Base-by-base conservation (phyloP, 2,329 filamentous ascomycete species). In the Penicillium sp. region DNA sequence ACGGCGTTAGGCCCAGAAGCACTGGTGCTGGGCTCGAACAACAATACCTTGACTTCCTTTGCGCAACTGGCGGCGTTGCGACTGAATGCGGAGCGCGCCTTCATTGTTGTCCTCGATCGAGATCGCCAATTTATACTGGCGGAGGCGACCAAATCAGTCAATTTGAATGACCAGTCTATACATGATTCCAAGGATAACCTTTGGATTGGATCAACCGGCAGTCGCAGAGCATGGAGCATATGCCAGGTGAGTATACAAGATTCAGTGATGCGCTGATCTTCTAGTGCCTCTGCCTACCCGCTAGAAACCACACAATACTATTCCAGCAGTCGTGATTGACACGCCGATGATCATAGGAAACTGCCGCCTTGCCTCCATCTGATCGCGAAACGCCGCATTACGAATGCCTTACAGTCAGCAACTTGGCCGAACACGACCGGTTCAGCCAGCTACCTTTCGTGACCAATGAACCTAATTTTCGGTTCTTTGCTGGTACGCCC, bases 401-500 rank as follows among this genome's bases (percentile, higher is more conserved):
- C 51, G 60, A 68, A 22, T 71, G 71, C 54, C 64, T 75, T 6
- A 54, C 78, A 13, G 63, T 81, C 56, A 70, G 73, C 41, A 78
- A 82, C 61, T 58, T 81, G 39, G 60, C 64, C 33, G 61, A 74
- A 33, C 66, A 81, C 61, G 71, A 77, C 7, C 69, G 66, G 19
- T 81, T 75, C 57, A 75, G 74, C 44, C 54, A 70, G 6, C 66
- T 75, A 40, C 61, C 68, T 1, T 75, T 78, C 33, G 77, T 80
- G 1, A 61, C 66, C 3, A 68, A 61, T 0, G 60, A 70, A 1
- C 75, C 75, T 0, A 60, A 72, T 35, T 71, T 78, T 33, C 73
- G 74, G 47, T 86, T 86, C 66, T 85, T 85, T 59, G 83, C 83
- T 6, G 83, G 83, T 18, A 86, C 88, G 0, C 87, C 87, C 0